Evolutionary conservation across 1,139 yeast genomes (phyloP).

Genomic region (Kluyveromyces sp.): DNA sequence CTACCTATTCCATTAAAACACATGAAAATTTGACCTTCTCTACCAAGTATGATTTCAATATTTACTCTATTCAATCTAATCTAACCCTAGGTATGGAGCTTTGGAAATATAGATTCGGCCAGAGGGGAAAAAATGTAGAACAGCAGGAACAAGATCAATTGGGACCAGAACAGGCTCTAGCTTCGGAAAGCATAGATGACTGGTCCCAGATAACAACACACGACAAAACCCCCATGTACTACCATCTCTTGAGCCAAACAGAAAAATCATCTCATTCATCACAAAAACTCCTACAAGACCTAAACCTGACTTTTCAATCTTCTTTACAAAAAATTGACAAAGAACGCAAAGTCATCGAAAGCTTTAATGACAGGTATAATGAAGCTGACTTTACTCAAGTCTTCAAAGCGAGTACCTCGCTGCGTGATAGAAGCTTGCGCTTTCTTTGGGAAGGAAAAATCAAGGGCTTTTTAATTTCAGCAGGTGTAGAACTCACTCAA

Average conservation of each 20-base stretch:
- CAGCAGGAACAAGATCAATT: not conserved
- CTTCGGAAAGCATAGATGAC: not conserved
- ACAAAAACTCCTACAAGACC: slow-evolving; percentile 21
- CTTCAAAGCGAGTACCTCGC: slow-evolving; percentile 64
- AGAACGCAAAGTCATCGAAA: slow-evolving; percentile 41
- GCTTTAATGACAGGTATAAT: slow-evolving; percentile 46
- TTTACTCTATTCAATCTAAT: slow-evolving; percentile 85
- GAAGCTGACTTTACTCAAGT: slow-evolving; percentile 60
- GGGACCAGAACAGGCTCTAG: not conserved
- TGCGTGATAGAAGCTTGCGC: slow-evolving; percentile 53
- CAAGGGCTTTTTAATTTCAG: slow-evolving; percentile 69
- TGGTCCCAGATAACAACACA: slow-evolving; percentile 1
- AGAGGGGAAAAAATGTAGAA: no score
- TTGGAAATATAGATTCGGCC: slow-evolving; percentile 36
- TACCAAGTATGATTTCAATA: slow-evolving; percentile 81
- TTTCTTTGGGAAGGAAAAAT: slow-evolving; percentile 84
- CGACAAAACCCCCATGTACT: slow-evolving; percentile 7
- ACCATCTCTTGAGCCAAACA: slow-evolving; percentile 7
- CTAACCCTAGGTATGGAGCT: slow-evolving; percentile 80
- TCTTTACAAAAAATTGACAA: slow-evolving; percentile 24
- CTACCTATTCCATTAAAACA: slow-evolving; percentile 82
- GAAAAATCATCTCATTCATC: slow-evolving; percentile 5
- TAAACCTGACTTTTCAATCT: slow-evolving; percentile 28
- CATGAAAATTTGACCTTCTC: slow-evolving; percentile 71
- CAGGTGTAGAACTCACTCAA: slow-evolving; percentile 48